Base-by-base conservation (phyloP, 192 early-diverging fungal species). In the Coemansia erecta region DNA sequence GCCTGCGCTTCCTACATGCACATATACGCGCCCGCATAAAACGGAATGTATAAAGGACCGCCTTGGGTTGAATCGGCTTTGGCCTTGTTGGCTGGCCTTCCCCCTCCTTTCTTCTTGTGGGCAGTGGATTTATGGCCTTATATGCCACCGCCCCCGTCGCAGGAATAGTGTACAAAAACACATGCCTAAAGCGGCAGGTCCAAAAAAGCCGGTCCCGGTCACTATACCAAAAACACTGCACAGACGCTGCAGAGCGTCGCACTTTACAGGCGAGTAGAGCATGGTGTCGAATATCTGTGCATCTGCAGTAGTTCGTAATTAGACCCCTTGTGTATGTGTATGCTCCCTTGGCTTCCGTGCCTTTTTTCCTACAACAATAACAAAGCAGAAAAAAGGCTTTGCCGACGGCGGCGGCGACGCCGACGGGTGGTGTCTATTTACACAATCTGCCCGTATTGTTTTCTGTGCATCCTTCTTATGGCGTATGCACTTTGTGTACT, bases 181-280 rank as follows among this genome's bases (percentile, higher is more conserved):
- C 11, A 13, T 23, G 47, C 47, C 47, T 24, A 37, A 37, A 37
- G 35, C 8, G 35, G 35, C 35, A 37, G 8, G 35, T 37, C 35
- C 6, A 37, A 10, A 37, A 37, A 37, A 37, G 35, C 35, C 35
- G 22, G 51, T 33, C 24, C n/a, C 51, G 26, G 5, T 7, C 26
- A 53, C 51, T 53, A 53, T 53, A 53, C 51, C 51, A 53, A 28
- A 33, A 6, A 28, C 15, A 7, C 51, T 53, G 51, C 51, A 53
- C 51, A 53, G 51, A 53, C 51, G 33, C 51, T 53, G 33, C 17
- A 28, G 7, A 49, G 21, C 47, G 23, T 9, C 47, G 23, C 23
- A 23, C 47, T 23, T 49, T 49, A 37, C 10, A 37, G 10, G 10
- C 35, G 10, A 37, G 1, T 37, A 37, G 35, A 37, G 8, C 8